phyloP scores from a whole-genome alignment of 164 flowering plant genomes.

The Protea cynaroides region DNA sequence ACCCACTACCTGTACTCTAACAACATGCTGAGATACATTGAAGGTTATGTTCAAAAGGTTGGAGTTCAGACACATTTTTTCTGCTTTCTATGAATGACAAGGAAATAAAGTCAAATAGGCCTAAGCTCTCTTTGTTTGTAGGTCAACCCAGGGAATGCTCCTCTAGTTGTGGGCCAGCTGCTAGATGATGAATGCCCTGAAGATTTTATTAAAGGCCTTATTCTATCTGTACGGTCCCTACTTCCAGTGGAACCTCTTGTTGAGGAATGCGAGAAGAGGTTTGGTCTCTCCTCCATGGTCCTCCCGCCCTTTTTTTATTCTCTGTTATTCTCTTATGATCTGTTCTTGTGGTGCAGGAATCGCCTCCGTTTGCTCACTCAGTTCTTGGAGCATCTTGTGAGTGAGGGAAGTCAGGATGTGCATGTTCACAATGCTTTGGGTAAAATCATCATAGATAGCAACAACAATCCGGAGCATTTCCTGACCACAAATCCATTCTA shows the following conservation, averaged over 20 bases:
- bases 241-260: constrained; percentile 85
- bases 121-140: constrained; percentile 9
- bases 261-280: constrained; percentile 86
- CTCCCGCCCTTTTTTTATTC: neutral
- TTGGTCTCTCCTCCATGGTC: neutral
- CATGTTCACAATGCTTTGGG: constrained; percentile 90
- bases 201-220: constrained; percentile 74
- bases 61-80: neutral
- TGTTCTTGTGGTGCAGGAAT: constrained; percentile 38
- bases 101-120: neutral
- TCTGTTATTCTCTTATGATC: constrained; percentile 1
- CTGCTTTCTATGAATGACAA: neutral
- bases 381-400: constrained; percentile 84
- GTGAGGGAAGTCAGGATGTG: constrained; percentile 88
- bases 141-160: constrained; percentile 88
- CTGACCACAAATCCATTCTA: constrained; percentile 85
- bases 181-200: constrained; percentile 87
- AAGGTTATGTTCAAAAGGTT: constrained; percentile 89
- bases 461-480: constrained; percentile 82
- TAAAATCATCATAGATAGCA: constrained; percentile 79
- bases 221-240: constrained; percentile 26
- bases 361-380: constrained; percentile 79
- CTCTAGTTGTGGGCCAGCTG: constrained; percentile 75
- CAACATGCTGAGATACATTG: constrained; percentile 85
- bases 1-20: constrained; percentile 68